A percentile compares a stretch with the other conserved stretches of the same genome.
phyloP scores from a whole-genome alignment of 768 basidiomycete genomes.

The Favolaschia claudopus region DNA sequence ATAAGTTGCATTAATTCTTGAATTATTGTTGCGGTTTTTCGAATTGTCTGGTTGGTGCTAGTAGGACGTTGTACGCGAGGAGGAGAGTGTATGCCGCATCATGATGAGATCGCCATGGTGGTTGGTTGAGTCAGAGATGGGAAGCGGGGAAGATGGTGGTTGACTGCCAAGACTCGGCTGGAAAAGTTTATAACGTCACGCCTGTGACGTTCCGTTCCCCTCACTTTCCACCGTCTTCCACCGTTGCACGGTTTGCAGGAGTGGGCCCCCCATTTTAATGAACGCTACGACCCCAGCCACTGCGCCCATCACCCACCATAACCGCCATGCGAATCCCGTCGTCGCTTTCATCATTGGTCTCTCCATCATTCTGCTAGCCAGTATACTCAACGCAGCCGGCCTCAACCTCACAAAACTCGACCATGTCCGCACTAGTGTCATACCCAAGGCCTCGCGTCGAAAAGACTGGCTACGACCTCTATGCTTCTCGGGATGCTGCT shows the following conservation, averaged over 20 bases:
- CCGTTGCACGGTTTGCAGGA: no score
- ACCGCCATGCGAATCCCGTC: slow-evolving; percentile 46
- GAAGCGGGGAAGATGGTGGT: no score
- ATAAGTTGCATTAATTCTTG: no score
- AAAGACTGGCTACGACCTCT: slow-evolving; percentile 85
- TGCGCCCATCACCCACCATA: neutral
- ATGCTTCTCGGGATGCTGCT: slow-evolving; percentile 91
- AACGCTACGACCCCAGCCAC: slow-evolving; percentile 6
- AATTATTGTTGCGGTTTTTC: neutral
- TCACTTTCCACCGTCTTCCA: no score
- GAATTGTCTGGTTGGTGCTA: no score
- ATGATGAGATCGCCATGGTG: no score
- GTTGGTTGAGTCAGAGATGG: no score
- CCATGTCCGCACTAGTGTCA: slow-evolving; percentile 77
- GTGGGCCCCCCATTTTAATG: neutral
- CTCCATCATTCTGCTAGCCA: slow-evolving; percentile 82
- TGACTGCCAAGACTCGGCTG: no score
- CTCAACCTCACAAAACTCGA: slow-evolving; percentile 95
- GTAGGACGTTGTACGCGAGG: no score
- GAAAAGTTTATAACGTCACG: no score
- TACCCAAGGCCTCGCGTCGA: slow-evolving; percentile 79
- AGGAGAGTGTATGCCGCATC: no score
- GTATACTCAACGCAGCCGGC: slow-evolving; percentile 90
- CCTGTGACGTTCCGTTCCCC: no score
- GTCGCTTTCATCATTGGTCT: slow-evolving; percentile 86